A percentile compares a stretch with the other conserved stretches of the same genome.
phyloP scores from a whole-genome alignment of 2,329 filamentous ascomycete species.

The Hymenoscyphus albidus region DNA sequence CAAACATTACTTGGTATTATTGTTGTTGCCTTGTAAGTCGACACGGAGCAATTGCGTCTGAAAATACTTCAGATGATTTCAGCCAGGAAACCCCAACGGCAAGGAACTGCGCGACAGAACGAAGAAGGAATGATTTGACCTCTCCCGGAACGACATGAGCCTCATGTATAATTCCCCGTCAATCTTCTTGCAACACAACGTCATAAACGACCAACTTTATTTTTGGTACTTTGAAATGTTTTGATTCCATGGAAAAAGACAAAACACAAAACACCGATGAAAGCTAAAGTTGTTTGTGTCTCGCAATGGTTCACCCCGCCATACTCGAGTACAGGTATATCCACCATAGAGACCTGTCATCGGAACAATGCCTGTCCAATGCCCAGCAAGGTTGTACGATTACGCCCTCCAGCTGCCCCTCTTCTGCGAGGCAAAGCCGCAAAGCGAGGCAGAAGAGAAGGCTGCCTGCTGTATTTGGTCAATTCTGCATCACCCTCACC shows the following conservation, averaged over 20 bases:
- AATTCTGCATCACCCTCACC: neutral
- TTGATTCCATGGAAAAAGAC: neutral
- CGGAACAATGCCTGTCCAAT: conserved; percentile 1
- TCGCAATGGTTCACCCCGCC: no score
- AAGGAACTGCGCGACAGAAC: neutral
- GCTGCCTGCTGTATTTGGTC: conserved; percentile 6
- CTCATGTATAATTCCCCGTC: neutral
- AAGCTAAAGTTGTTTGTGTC: no score
- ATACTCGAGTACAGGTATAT: neutral
- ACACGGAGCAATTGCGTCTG: neutral
- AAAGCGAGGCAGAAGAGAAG: conserved; percentile 4
- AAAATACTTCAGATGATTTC: neutral
- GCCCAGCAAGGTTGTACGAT: neutral
- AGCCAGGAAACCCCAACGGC: conserved; percentile 4
- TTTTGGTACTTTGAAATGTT: neutral
- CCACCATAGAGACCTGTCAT: neutral
- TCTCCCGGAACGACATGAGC: conserved; percentile 4
- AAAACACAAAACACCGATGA: no score
- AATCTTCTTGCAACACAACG: neutral
- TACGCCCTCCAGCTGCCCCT: neutral
- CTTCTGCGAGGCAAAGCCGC: neutral
- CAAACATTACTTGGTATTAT: neutral
- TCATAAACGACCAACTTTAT: neutral
- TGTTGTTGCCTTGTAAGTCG: neutral
- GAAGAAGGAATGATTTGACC: conserved; percentile 5